A percentile compares a stretch with the other conserved stretches of the same genome.
Evolutionary conservation across 495 filamentous ascomycete genomes (phyloP).

Genomic region (Daldinia caldariorum): DNA sequence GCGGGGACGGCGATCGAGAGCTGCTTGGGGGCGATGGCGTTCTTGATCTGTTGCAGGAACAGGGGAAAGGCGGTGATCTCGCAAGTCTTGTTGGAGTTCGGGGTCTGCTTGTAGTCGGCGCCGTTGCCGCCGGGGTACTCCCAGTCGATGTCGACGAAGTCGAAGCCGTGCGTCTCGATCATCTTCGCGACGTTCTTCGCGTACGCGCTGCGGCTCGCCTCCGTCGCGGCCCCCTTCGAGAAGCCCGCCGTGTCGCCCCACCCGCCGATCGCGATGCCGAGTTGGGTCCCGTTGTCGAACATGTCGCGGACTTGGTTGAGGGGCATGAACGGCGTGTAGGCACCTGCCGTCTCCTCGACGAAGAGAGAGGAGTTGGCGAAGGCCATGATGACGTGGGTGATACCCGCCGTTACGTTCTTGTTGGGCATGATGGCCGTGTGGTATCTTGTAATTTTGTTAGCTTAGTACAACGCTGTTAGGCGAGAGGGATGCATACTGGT

Average conservation of each 20-base stretch:
- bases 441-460: conserved; percentile 34
- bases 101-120: conserved; percentile 60
- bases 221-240: conserved; percentile 56
- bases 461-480: not conserved
- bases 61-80: conserved; percentile 68
- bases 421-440: conserved; percentile 40
- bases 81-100: conserved; percentile 60
- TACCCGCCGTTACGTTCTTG: conserved; percentile 45
- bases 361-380: conserved; percentile 65
- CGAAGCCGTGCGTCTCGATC: conserved; percentile 61
- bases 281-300: conserved; percentile 61
- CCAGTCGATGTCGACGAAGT: conserved; percentile 72
- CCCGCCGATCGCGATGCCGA: conserved; percentile 70
- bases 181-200: conserved; percentile 66
- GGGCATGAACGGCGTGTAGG: conserved; percentile 60
- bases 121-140: conserved; percentile 75
- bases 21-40: conserved; percentile 62
- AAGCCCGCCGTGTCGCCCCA: conserved; percentile 70
- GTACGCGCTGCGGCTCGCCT: conserved; percentile 57
- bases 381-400: conserved; percentile 66
- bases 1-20: conserved; percentile 71
- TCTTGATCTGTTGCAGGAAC: conserved; percentile 63
- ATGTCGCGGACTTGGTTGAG: conserved; percentile 58
- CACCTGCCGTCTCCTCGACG: conserved; percentile 54
- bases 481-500: conserved; percentile 25